Evolutionary conservation across 2,329 filamentous ascomycete species (phyloP).

Genomic region (Monosporascus sp.): DNA sequence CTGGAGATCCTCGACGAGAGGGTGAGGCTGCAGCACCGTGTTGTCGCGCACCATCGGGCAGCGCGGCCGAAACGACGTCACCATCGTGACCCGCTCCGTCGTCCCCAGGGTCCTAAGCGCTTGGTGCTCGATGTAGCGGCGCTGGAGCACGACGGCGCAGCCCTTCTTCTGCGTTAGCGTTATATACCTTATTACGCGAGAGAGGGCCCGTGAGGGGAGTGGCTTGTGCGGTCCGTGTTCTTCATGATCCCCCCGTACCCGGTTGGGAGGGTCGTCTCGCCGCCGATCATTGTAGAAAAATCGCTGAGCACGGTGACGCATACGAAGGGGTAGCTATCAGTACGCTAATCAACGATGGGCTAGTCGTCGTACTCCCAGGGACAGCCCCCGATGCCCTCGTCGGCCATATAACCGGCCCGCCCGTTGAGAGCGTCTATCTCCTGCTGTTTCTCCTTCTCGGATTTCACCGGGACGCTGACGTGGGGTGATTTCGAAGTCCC

Average conservation of each 20-base stretch:
- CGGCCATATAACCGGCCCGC: conserved; percentile 18
- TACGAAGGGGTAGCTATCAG: conserved; percentile 63
- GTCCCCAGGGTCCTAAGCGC: conserved; percentile 54
- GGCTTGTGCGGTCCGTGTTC: conserved; percentile 52
- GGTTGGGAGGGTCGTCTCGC: conserved; percentile 57
- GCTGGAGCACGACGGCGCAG: conserved; percentile 60
- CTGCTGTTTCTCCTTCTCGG: conserved; percentile 38
- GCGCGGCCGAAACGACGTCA: conserved; percentile 60
- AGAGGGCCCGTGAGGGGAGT: conserved; percentile 4
- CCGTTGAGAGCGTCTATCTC: conserved; percentile 35
- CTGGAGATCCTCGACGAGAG: conserved; percentile 50
- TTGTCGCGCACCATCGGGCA: conserved; percentile 51
- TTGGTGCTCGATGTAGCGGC: conserved; percentile 61
- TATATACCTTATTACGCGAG: conserved; percentile 5
- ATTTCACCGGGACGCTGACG: conserved; percentile 48
- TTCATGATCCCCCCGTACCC: conserved; percentile 49
- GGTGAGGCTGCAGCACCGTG: conserved; percentile 54
- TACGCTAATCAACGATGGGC: conserved; percentile 58
- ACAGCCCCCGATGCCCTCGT: conserved; percentile 24
- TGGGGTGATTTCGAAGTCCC: conserved; percentile 54
- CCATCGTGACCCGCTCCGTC: conserved; percentile 56
- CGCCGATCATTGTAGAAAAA: conserved; percentile 57
- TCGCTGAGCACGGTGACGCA: conserved; percentile 65
- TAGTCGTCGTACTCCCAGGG: conserved; percentile 42
- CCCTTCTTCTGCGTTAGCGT: conserved; percentile 37